These are phyloP conservation scores for Pleoardoris graminearum DNA, from an alignment of 2,329 filamentous ascomycete genomes.

Conservation along the genomic window DNA sequence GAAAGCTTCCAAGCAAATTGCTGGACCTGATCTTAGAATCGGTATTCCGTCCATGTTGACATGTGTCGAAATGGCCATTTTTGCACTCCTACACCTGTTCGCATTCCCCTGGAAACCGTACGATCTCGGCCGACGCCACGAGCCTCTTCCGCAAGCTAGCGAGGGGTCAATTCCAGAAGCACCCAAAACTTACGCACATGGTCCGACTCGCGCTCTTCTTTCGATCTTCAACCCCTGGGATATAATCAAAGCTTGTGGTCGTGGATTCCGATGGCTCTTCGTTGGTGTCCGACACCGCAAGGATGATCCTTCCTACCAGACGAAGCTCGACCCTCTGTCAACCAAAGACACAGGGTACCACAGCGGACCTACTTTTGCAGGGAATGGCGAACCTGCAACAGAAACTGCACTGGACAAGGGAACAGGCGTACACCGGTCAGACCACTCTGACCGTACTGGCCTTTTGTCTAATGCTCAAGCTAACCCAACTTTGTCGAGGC, in stretches of 20 bases:
- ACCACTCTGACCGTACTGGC: constrained; percentile 30
- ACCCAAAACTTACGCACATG: constrained; percentile 59
- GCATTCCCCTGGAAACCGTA: constrained; percentile 81
- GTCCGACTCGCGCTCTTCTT: constrained; percentile 64
- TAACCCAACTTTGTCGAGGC: constrained; percentile 25
- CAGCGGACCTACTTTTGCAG: constrained; percentile 27
- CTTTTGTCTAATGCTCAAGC: constrained; percentile 29
- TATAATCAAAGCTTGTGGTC: constrained; percentile 75
- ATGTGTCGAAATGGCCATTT: constrained; percentile 83
- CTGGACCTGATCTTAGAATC: constrained; percentile 76
- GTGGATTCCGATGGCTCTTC: constrained; percentile 79
- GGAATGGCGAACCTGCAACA: constrained; percentile 24
- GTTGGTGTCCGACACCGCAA: constrained; percentile 67
- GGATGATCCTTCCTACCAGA: constrained; percentile 47
- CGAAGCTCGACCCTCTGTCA: constrained; percentile 23
- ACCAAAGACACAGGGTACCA: constrained; percentile 21
- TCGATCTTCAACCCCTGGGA: constrained; percentile 84
- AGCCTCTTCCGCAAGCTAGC: constrained; percentile 27
- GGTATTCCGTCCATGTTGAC: constrained; percentile 78
- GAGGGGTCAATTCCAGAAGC: constrained; percentile 9
- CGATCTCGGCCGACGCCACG: constrained; percentile 36
- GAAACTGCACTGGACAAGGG: constrained; percentile 15
- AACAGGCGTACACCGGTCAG: constrained; percentile 24
- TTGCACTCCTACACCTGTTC: constrained; percentile 77
- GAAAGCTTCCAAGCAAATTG: constrained; percentile 63